A percentile compares a stretch with the other conserved stretches of the same genome.
These are phyloP conservation scores for Fraxinus velutina DNA, from an alignment of 305 asterid genomes.

Conservation along the genomic window DNA sequence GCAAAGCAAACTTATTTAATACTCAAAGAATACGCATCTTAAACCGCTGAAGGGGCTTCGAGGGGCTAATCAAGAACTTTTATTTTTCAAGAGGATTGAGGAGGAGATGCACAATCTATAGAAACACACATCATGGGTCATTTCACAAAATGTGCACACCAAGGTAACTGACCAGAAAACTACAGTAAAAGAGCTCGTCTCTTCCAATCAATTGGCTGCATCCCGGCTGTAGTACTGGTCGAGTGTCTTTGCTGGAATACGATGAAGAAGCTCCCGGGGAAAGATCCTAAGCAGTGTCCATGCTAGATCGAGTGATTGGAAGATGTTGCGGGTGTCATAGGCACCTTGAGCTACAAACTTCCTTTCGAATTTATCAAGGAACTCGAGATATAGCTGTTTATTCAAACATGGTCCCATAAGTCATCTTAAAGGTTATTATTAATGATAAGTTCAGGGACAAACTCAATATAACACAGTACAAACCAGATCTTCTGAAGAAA, in stretches of 20 bases:
- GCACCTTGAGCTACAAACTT: slow-evolving; percentile 96
- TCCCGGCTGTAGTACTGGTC: slow-evolving; percentile 90
- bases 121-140: slow-evolving; percentile 35
- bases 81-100: slow-evolving; percentile 33
- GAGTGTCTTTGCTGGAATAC: slow-evolving; percentile 97
- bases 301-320: slow-evolving; percentile 75
- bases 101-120: slow-evolving; percentile 39
- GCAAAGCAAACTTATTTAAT: neutral
- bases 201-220: slow-evolving; percentile 50
- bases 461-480: slow-evolving; percentile 17
- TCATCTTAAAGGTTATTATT: neutral
- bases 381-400: neutral
- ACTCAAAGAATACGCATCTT: slow-evolving; percentile 25
- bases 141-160: slow-evolving; percentile 23
- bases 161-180: slow-evolving; percentile 8
- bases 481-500: slow-evolving; percentile 98
- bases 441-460: neutral
- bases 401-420: neutral
- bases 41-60: slow-evolving; percentile 32
- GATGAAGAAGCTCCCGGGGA: slow-evolving; percentile 96
- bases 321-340: slow-evolving; percentile 56
- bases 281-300: slow-evolving; percentile 98
- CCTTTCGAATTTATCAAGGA: slow-evolving; percentile 95
- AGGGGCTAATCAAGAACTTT: slow-evolving; percentile 34
- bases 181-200: neutral